Evolutionary conservation across 2,329 filamentous ascomycete species (phyloP).

Genomic region (Septoria petroselini): DNA sequence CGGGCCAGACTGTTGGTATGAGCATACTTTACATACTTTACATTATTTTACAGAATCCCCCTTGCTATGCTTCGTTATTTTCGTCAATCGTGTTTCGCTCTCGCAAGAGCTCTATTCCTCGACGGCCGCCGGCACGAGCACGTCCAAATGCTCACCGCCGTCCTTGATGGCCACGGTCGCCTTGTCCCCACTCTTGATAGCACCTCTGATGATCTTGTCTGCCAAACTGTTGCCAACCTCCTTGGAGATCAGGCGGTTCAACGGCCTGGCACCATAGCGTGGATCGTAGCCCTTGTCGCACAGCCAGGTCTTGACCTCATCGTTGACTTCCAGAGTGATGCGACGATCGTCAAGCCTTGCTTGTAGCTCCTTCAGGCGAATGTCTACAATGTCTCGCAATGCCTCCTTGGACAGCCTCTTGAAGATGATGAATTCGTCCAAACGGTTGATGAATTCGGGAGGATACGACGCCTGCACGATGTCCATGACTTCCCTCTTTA

Average conservation of each 20-base stretch:
- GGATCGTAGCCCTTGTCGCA: conserved; percentile 88
- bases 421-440: conserved; percentile 97
- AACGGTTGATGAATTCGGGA: conserved; percentile 93
- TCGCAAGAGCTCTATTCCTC: background rate
- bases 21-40: background rate
- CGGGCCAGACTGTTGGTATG: no score
- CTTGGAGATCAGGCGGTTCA: conserved; percentile 86
- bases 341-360: conserved; percentile 77
- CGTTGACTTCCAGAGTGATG: conserved; percentile 69
- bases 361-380: conserved; percentile 82
- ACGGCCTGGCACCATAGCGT: conserved; percentile 81
- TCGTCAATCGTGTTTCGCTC: background rate
- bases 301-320: conserved; percentile 78
- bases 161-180: conserved; percentile 68
- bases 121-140: conserved; percentile 15
- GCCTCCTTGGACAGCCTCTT: conserved; percentile 76
- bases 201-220: conserved; percentile 84
- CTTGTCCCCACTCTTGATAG: conserved; percentile 70
- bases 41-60: background rate
- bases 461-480: conserved; percentile 72
- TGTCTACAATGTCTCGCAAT: conserved; percentile 88
- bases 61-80: conserved; percentile 1
- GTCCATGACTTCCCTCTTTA: conserved; percentile 82
- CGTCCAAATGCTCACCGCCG: conserved; percentile 45
- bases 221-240: conserved; percentile 86